These are phyloP conservation scores for Bacterosira constricta DNA, from an alignment of 108 stramenopile genomes.

Conservation along the genomic window DNA sequence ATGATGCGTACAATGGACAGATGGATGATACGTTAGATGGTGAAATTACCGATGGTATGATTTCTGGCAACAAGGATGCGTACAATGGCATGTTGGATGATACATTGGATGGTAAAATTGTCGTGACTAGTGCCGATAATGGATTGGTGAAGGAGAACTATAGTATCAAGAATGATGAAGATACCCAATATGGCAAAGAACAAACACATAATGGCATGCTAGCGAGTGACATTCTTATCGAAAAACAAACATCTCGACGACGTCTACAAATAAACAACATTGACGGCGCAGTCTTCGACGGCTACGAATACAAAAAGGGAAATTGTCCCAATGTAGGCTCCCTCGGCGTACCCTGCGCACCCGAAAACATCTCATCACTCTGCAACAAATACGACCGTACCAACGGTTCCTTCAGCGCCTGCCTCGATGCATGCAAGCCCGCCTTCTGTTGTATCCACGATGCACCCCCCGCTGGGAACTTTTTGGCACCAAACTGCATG, in stretches of 20 bases:
- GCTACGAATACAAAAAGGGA: slow-evolving; percentile 44
- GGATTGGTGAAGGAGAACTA: no score
- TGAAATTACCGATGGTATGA: background rate
- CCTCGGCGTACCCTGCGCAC: slow-evolving; percentile 49
- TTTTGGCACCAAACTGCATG: slow-evolving; percentile 49
- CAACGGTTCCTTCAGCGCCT: slow-evolving; percentile 37
- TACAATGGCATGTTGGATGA: background rate
- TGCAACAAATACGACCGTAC: slow-evolving; percentile 55
- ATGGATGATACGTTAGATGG: background rate
- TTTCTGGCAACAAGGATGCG: background rate
- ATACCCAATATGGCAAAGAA: no score
- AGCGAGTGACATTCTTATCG: background rate
- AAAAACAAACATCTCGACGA: no score
- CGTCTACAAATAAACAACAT: no score
- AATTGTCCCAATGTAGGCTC: slow-evolving; percentile 37
- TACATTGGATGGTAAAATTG: background rate
- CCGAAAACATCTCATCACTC: slow-evolving; percentile 27
- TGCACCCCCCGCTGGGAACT: slow-evolving; percentile 33
- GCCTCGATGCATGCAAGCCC: slow-evolving; percentile 43
- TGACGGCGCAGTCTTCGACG: slow-evolving; percentile 47
- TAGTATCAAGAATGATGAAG: no score
- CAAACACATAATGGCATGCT: no score
- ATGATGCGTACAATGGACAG: background rate
- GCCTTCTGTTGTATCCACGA: slow-evolving; percentile 61
- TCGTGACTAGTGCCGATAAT: no score